Evolutionary conservation across 108 stramenopile species (phyloP).

Genomic region (Schizochytrium sp.): DNA sequence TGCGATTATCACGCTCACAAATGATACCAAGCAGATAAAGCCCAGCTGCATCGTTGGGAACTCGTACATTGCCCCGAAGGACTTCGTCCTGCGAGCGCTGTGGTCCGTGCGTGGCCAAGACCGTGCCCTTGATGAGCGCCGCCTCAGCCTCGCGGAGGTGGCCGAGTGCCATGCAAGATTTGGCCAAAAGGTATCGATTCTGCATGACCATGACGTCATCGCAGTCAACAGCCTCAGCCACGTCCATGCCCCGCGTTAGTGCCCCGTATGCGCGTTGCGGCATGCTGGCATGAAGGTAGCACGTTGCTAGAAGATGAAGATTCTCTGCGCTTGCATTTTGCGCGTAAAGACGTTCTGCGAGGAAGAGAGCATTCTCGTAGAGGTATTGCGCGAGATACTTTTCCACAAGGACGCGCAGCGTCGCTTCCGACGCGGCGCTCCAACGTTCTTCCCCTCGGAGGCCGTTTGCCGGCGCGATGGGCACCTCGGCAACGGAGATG

Average conservation of each 20-base stretch:
- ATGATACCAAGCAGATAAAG: constrained; percentile 66
- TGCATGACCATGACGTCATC: neutral
- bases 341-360: neutral
- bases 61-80: neutral
- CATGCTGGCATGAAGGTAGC: neutral
- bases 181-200: neutral
- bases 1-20: constrained; percentile 63
- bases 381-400: neutral
- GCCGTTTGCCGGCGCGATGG: neutral
- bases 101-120: neutral
- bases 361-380: neutral
- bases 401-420: neutral
- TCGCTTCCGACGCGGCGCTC: neutral
- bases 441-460: neutral
- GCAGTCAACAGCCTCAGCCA: neutral
- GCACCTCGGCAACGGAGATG: neutral
- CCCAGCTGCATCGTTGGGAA: constrained; percentile 81
- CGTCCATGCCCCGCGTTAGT: neutral
- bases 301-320: neutral
- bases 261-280: neutral
- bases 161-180: neutral
- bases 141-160: constrained; percentile 16
- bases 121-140: neutral
- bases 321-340: neutral
- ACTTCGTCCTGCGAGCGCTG: neutral